These are phyloP conservation scores for Vachellia collinsii DNA, from an alignment of 306 rosid genomes.

Conservation along the genomic window DNA sequence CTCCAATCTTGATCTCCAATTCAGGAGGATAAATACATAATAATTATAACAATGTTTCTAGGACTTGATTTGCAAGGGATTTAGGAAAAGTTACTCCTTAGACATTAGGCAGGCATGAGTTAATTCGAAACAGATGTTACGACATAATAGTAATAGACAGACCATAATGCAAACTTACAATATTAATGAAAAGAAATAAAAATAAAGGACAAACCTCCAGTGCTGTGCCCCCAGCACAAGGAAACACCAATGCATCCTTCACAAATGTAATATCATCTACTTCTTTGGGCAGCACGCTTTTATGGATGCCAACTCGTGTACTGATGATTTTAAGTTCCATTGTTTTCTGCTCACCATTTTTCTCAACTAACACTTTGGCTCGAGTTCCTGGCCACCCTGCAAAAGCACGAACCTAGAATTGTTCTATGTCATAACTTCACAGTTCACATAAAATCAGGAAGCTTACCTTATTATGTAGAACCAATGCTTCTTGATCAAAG, in stretches of 20 bases:
- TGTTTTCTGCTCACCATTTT: slow-evolving; percentile 51
- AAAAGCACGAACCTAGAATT: slow-evolving; percentile 88
- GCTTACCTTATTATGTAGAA: slow-evolving; percentile 80
- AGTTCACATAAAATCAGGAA: slow-evolving; percentile 40
- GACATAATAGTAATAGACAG: neutral
- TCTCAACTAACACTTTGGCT: slow-evolving; percentile 65
- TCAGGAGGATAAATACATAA: neutral
- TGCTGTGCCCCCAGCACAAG: slow-evolving; percentile 62
- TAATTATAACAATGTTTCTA: neutral
- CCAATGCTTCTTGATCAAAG: slow-evolving; percentile 74
- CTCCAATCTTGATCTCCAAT: slow-evolving; percentile 13
- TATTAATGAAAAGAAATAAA: slow-evolving; percentile 25
- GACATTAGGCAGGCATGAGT: slow-evolving; percentile 20
- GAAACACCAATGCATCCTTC: slow-evolving; percentile 69
- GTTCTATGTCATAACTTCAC: slow-evolving; percentile 55
- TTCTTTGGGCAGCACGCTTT: slow-evolving; percentile 45
- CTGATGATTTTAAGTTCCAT: slow-evolving; percentile 79
- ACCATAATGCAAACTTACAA: slow-evolving; percentile 22
- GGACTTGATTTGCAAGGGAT: neutral
- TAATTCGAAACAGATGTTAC: neutral
- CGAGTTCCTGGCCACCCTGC: slow-evolving; percentile 99
- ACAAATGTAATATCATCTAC: slow-evolving; percentile 55
- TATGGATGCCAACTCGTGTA: slow-evolving; percentile 57
- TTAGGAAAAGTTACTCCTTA: neutral
- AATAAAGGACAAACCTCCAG: slow-evolving; percentile 66